phyloP scores from a whole-genome alignment of 176 grass and related monocot genomes.

The Cymbopogon citratus region DNA sequence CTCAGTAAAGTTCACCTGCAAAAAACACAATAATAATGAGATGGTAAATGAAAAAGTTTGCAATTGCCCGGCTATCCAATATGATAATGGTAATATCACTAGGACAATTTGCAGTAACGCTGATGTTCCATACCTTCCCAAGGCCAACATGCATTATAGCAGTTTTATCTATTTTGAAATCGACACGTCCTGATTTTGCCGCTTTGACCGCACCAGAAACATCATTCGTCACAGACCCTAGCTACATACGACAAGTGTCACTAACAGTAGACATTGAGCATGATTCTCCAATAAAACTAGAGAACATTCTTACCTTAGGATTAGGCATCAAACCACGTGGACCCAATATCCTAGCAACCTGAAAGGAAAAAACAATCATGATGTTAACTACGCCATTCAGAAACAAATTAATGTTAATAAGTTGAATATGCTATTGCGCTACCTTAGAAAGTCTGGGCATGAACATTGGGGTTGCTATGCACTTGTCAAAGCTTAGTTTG shows the following conservation, averaged over 20 bases:
- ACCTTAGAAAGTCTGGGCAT: conserved; percentile 99
- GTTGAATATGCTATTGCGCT: neutral
- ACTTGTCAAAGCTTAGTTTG: conserved; percentile 95
- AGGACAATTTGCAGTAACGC: neutral
- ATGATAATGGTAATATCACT: conserved; percentile 5
- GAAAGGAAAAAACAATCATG: conserved; percentile 18
- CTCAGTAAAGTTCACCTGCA: conserved; percentile 84
- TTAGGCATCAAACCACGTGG: conserved; percentile 99
- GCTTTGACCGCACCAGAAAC: conserved; percentile 86
- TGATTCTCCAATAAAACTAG: conserved; percentile 4
- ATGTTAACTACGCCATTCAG: conserved; percentile 3
- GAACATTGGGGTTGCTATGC: conserved; percentile 93
- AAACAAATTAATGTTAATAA: neutral
- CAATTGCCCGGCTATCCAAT: neutral
- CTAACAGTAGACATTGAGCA: conserved; percentile 1
- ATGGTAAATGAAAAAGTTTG: neutral
- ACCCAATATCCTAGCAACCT: conserved; percentile 94
- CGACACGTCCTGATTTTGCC: conserved; percentile 78
- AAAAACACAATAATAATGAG: conserved; percentile 31
- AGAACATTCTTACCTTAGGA: conserved; percentile 70
- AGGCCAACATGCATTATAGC: conserved; percentile 97
- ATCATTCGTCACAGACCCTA: conserved; percentile 95
- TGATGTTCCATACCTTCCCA: conserved; percentile 77
- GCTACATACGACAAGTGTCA: conserved; percentile 38
- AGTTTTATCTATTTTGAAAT: conserved; percentile 99